Evolutionary conservation across 805 yeast species (phyloP).

Genomic region (Torulaspora maleeae): DNA sequence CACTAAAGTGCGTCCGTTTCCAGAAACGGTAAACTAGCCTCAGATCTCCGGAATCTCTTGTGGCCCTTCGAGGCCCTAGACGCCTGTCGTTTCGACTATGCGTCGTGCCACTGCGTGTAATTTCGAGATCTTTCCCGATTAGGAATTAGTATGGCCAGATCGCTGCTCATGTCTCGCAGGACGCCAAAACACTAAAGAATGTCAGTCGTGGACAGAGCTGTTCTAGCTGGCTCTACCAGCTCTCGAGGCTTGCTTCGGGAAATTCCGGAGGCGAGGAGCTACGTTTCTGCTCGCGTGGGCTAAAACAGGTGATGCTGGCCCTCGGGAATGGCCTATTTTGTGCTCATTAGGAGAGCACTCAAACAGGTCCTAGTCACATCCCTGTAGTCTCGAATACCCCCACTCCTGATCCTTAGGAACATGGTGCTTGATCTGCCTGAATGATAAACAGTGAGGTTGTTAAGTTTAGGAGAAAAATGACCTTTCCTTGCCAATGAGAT

Average conservation of each 20-base stretch:
- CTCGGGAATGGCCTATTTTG: no score
- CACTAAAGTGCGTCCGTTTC: background rate
- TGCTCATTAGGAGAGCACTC: no score
- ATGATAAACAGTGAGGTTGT: background rate
- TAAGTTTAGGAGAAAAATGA: no score
- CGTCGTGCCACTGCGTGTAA: background rate
- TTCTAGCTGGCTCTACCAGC: background rate
- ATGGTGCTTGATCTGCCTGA: no score
- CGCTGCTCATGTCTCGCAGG: background rate
- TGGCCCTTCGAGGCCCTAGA: background rate
- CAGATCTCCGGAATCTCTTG: background rate
- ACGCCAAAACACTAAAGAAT: background rate
- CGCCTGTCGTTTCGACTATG: background rate
- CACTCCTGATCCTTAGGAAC: no score
- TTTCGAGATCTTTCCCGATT: conserved; percentile 3
- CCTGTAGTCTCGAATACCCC: no score
- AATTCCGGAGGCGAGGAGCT: background rate
- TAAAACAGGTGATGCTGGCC: no score
- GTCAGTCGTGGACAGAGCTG: background rate
- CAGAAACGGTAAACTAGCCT: background rate
- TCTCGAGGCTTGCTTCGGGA: background rate
- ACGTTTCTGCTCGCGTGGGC: no score
- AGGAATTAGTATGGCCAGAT: conserved; percentile 1
- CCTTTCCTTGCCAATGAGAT: no score
- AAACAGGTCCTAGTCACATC: no score